Evolutionary conservation across 306 rosid genomes (phyloP).

Genomic region (Prinsepia uniflora): DNA sequence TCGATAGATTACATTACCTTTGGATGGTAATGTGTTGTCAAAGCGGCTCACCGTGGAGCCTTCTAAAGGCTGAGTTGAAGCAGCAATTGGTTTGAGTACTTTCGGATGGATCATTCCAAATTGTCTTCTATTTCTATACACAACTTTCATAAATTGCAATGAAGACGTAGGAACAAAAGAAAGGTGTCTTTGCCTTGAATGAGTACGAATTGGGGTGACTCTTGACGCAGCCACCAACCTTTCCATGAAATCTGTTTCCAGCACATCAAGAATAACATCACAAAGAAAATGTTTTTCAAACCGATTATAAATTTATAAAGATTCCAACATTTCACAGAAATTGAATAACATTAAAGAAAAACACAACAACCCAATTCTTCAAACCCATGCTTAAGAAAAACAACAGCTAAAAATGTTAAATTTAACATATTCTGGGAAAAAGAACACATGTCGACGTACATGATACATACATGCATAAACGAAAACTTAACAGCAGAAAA

Average conservation of each 20-base stretch:
- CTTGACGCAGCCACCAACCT: slow-evolving; percentile 18
- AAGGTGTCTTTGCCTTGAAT: background rate
- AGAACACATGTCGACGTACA: background rate
- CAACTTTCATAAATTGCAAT: background rate
- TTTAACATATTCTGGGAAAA: background rate
- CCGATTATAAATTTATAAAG: background rate
- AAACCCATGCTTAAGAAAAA: background rate
- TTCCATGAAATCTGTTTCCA: slow-evolving; percentile 24
- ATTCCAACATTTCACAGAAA: background rate
- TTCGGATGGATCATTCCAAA: slow-evolving; percentile 17
- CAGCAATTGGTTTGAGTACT: slow-evolving; percentile 9
- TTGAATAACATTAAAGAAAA: background rate
- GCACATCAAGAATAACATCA: background rate
- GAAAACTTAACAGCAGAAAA: background rate
- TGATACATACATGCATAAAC: background rate
- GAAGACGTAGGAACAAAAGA: slow-evolving; percentile 14
- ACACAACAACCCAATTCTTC: background rate
- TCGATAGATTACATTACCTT: slow-evolving; percentile 13
- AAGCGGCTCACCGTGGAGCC: slow-evolving; percentile 25
- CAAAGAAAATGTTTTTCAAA: background rate
- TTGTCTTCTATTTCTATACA: slow-evolving; percentile 1
- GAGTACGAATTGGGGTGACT: slow-evolving; percentile 12
- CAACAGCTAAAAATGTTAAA: background rate
- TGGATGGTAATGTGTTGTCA: slow-evolving; percentile 26
- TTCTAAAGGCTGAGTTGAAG: slow-evolving; percentile 31